Evolutionary conservation across 2,329 filamentous ascomycete species (phyloP).

Genomic region (Penicillium sp.): DNA sequence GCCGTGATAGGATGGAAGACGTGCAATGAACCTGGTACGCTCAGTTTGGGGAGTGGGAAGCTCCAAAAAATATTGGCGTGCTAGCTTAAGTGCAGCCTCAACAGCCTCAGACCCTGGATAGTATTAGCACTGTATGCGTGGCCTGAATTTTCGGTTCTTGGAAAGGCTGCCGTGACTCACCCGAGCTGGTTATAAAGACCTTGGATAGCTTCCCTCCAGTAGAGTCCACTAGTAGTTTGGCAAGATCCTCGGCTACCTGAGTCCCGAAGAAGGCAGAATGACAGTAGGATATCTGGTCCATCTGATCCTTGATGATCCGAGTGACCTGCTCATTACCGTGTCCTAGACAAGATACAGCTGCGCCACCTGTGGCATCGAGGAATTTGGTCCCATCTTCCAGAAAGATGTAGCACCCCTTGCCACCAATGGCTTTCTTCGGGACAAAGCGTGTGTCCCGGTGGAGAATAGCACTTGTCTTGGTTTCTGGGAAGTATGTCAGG

Average conservation of each 20-base stretch:
- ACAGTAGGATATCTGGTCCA: slow-evolving; percentile 59
- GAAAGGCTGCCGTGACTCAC: slow-evolving; percentile 33
- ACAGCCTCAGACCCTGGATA: slow-evolving; percentile 62
- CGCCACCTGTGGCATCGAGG: slow-evolving; percentile 71
- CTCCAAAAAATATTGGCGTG: slow-evolving; percentile 65
- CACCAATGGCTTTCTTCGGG: slow-evolving; percentile 50
- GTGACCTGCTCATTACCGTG: slow-evolving; percentile 62
- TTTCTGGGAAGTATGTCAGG: not conserved
- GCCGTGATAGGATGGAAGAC: slow-evolving; percentile 67
- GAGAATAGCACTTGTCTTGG: slow-evolving; percentile 42
- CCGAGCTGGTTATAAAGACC: slow-evolving; percentile 58
- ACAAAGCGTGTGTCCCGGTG: slow-evolving; percentile 51
- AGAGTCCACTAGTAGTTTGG: slow-evolving; percentile 49
- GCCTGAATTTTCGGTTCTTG: not conserved
- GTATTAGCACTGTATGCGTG: not conserved
- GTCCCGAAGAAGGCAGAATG: slow-evolving; percentile 60
- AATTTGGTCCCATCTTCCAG: slow-evolving; percentile 58
- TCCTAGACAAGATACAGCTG: slow-evolving; percentile 69
- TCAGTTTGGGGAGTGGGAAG: slow-evolving; percentile 51
- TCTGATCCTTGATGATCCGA: slow-evolving; percentile 59
- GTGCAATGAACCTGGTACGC: slow-evolving; percentile 62
- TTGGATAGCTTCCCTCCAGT: slow-evolving; percentile 54
- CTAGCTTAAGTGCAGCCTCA: slow-evolving; percentile 66
- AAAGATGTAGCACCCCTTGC: slow-evolving; percentile 52
- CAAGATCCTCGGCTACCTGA: slow-evolving; percentile 53